phyloP scores from a whole-genome alignment of 169 alveolate genomes.

The Eimeria necatrix region DNA sequence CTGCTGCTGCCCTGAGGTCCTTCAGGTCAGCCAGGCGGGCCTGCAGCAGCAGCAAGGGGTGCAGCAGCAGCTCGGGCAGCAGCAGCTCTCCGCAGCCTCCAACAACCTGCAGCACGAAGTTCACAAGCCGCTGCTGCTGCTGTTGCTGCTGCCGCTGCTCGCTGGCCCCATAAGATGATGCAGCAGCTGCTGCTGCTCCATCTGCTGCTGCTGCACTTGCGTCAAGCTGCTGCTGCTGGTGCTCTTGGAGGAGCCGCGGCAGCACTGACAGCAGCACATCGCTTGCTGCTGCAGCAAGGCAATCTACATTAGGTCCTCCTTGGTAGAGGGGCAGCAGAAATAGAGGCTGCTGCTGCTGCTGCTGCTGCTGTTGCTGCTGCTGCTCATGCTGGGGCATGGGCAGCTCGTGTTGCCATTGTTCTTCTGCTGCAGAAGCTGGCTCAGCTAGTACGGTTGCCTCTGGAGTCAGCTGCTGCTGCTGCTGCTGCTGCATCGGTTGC shows the following conservation, averaged over 20 bases:
- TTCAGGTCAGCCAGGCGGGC: slow-evolving; percentile 1
- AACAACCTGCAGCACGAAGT: background rate
- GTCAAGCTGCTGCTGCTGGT: slow-evolving; percentile 68
- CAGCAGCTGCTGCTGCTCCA: slow-evolving; percentile 36
- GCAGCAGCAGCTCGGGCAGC: slow-evolving; percentile 68
- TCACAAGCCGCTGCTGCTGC: slow-evolving; percentile 28
- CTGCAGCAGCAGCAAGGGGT: slow-evolving; percentile 71
- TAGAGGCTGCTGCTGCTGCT: slow-evolving; percentile 37
- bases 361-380: slow-evolving; percentile 45
- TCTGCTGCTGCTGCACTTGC: slow-evolving; percentile 26
- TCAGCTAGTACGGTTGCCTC: background rate
- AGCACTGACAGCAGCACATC: slow-evolving; percentile 44
- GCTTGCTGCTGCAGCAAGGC: slow-evolving; percentile 75
- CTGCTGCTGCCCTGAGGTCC: slow-evolving; percentile 23
- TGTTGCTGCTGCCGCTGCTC: slow-evolving; percentile 26
- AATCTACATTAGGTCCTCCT: slow-evolving; percentile 55
- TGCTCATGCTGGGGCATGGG: background rate
- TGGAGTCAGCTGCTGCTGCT: slow-evolving; percentile 10
- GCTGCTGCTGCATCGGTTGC: background rate
- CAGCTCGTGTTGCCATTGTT: background rate
- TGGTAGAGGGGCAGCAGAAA: slow-evolving; percentile 69
- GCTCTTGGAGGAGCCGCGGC: slow-evolving; percentile 65
- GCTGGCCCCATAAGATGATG: background rate
- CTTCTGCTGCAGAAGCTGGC: background rate
- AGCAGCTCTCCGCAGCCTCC: slow-evolving; percentile 53